These are phyloP conservation scores for Lactarius vividus DNA, from an alignment of 768 basidiomycete species.

Conservation along the genomic window DNA sequence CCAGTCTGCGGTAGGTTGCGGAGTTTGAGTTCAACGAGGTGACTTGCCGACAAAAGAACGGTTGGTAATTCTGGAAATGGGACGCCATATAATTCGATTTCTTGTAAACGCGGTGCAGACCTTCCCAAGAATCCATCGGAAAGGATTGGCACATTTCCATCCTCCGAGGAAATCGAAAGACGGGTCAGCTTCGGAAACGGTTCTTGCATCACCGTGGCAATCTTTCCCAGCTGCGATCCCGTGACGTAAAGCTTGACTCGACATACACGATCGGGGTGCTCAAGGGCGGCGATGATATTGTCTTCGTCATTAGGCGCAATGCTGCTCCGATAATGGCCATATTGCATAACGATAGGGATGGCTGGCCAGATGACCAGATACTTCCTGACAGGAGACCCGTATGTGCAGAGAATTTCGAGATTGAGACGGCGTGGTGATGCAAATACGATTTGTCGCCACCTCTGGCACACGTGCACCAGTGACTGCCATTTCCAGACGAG, in stretches of 20 bases:
- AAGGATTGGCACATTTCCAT: neutral
- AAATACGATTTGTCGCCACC: neutral
- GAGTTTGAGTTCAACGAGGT: neutral
- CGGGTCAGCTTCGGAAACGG: neutral
- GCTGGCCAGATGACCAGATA: neutral
- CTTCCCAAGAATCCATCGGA: neutral
- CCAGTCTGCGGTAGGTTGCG: neutral
- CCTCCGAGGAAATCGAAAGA: neutral
- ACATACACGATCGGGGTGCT: neutral
- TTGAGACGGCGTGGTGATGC: neutral
- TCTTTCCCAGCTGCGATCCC: neutral
- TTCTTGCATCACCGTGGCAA: neutral
- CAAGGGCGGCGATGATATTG: neutral
- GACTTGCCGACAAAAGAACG: constrained; percentile 1
- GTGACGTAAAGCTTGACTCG: neutral
- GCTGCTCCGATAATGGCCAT: neutral
- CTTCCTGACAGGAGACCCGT: neutral
- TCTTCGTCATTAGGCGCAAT: neutral
- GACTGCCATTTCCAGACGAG: neutral
- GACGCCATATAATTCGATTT: neutral
- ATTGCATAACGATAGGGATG: neutral
- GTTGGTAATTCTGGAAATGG: neutral
- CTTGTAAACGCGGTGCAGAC: neutral
- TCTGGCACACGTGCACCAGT: neutral
- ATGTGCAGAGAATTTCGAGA: neutral